Base-by-base conservation (phyloP, 768 basidiomycete species). In the Hygrophorus russula region DNA sequence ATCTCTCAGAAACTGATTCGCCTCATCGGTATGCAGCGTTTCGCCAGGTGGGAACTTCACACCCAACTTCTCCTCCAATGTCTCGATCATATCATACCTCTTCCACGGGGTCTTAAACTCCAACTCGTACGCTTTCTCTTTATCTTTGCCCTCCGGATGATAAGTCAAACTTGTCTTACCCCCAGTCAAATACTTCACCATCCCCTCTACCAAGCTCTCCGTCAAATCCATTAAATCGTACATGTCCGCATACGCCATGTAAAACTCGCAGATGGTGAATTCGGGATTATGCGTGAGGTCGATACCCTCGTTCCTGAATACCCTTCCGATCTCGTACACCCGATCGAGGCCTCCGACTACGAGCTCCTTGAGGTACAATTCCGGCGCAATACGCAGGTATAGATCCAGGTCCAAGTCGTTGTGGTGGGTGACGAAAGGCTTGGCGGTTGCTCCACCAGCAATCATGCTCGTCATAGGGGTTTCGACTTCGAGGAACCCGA, bases 221-320 rank as follows among this genome's bases (percentile, higher is more conserved):
- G 96, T 99, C 45, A 98, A 73, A 33, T 97, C 96, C 94, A 99
- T 97, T 46, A 98, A 46, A 58, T 98, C 96, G 67, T 89, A 84
- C 92, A 94, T 93, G 61, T 98, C 96, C 46, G 96, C 96, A 54
- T 97, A 98, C 24, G 96, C 94, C 94, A 99, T 98, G 59, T 98
- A 99, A 66, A 99, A 98, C 68, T 99, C 94, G 74, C 94, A 98
- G 66, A 97, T 94, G 4, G 90, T 88, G 68, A 97, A 97, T 62
- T 99, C 96, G 52, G 96, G 96, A 64, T 99, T 99, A 63, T 99
- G 96, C 13, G 96, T 99, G 51, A 99, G 68, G 66, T 99, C 96
- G 57, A 99, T 99, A 24, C 93, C 88, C 61, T 99, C 96, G 63
- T 98, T 99, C 37, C 96, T 73, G 76, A 98, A 99, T 10, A 97